Percentiles rank a stretch among this genome's conserved stretches.
phyloP scores from a whole-genome alignment of 2,329 filamentous ascomycete genomes.

The Leptographium wingfieldii region DNA sequence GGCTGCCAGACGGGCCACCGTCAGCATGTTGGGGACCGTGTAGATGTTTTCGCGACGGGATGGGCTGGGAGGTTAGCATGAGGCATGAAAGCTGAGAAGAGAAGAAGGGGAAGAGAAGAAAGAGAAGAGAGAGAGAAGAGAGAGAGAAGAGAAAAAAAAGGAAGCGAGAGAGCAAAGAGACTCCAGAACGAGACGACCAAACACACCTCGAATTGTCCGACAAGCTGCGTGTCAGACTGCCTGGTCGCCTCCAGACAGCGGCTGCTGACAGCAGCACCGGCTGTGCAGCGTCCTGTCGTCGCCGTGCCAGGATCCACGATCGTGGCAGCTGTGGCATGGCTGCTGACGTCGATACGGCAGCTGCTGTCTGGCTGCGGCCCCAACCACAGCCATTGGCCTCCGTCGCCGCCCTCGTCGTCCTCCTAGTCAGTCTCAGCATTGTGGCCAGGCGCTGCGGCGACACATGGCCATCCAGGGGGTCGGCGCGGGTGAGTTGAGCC shows the following conservation, averaged over 20 bases:
- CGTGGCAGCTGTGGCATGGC: no score
- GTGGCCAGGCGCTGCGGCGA: neutral
- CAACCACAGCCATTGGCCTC: neutral
- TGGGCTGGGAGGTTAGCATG: neutral
- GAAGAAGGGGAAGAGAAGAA: neutral
- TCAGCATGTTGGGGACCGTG: conserved; percentile 89
- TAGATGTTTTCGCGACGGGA: conserved; percentile 75
- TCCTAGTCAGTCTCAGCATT: conserved; percentile 10
- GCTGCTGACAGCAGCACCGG: no score
- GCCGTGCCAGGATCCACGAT: no score
- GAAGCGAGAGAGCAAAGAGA: no score
- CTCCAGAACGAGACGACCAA: no score
- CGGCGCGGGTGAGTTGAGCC: neutral
- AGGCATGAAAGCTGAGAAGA: neutral
- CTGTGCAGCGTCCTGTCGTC: no score
- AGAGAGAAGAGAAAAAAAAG: neutral
- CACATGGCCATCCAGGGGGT: neutral
- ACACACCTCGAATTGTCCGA: neutral
- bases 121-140: neutral
- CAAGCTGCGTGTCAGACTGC: neutral
- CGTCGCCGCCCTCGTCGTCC: conserved; percentile 1
- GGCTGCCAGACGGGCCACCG: conserved; percentile 69
- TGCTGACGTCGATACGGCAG: neutral
- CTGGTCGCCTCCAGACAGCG: no score
- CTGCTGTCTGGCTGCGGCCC: neutral